Conservation (phyloP, 768 basidiomycete genomes). For the Hirschioporus abietinus region DNA sequence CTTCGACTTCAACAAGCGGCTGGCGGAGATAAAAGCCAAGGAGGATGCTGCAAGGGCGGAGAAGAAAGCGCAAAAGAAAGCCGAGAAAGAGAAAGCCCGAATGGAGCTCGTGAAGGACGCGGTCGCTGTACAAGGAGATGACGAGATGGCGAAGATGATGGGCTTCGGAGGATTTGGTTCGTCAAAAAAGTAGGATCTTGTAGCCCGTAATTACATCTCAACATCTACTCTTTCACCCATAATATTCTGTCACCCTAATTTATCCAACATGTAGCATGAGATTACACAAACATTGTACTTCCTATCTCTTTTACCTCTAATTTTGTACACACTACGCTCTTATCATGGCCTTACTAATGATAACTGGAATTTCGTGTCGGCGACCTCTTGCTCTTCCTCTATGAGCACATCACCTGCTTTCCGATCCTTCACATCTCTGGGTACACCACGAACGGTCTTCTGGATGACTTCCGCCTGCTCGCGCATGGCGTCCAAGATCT, state of each 20-base stretch:
- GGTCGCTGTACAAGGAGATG: conserved; percentile 39
- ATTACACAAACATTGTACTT: conserved; percentile 5
- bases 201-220: not conserved
- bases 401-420: conserved; percentile 51
- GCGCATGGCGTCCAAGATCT: conserved; percentile 57
- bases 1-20: conserved; percentile 91
- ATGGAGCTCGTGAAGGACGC: conserved; percentile 55
- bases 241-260: not conserved
- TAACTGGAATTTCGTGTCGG: conserved; percentile 71
- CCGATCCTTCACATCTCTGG: conserved; percentile 51
- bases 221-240: not conserved
- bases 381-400: conserved; percentile 85
- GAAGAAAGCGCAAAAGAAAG: conserved; percentile 77
- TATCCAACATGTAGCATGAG: conserved; percentile 4
- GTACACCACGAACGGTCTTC: conserved; percentile 71
- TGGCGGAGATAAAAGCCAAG: conserved; percentile 74
- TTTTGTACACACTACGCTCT: not conserved
- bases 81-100: conserved; percentile 66
- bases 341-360: conserved; percentile 52
- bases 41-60: conserved; percentile 63
- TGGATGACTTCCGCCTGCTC: conserved; percentile 65
- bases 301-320: conserved; percentile 5
- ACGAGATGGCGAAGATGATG: conserved; percentile 79
- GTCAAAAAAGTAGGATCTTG: conserved; percentile 59
- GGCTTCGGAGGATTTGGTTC: conserved; percentile 89